A percentile compares a stretch with the other conserved stretches of the same genome.
These are phyloP conservation scores for Zychaea mexicana DNA, from an alignment of 371 early-diverging fungal species.

Conservation along the genomic window DNA sequence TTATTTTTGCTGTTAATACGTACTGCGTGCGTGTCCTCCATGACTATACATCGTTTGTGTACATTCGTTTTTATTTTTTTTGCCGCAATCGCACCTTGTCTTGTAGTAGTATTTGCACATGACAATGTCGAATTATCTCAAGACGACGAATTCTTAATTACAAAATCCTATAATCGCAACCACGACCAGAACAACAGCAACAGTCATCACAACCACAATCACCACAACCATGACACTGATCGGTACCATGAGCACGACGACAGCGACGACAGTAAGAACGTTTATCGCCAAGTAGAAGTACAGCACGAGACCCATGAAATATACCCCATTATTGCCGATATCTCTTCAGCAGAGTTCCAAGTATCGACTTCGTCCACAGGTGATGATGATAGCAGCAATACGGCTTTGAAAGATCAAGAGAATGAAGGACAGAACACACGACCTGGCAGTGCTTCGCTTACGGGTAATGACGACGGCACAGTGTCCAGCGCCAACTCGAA, in stretches of 20 bases:
- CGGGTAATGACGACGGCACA: slow-evolving; percentile 13
- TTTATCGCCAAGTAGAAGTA: not conserved
- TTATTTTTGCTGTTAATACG: no score
- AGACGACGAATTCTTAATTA: not conserved
- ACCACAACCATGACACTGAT: not conserved
- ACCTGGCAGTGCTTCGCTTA: not conserved
- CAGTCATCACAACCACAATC: not conserved
- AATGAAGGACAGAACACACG: not conserved
- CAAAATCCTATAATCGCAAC: not conserved
- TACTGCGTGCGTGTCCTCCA: no score
- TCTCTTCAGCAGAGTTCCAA: not conserved
- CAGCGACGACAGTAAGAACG: not conserved
- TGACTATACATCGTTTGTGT: not conserved
- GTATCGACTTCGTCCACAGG: not conserved
- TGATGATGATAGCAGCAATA: not conserved
- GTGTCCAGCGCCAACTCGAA: slow-evolving; percentile 19
- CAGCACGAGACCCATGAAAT: slow-evolving; percentile 9
- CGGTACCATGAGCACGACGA: not conserved
- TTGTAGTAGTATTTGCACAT: not conserved
- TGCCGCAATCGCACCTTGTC: not conserved
- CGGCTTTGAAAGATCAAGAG: not conserved
- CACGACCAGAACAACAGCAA: not conserved
- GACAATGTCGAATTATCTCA: not conserved
- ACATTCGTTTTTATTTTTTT: not conserved
- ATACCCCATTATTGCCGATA: slow-evolving; percentile 10